Evolutionary conservation across 2,329 filamentous ascomycete species (phyloP).

Genomic region (Thelonectria rubi): DNA sequence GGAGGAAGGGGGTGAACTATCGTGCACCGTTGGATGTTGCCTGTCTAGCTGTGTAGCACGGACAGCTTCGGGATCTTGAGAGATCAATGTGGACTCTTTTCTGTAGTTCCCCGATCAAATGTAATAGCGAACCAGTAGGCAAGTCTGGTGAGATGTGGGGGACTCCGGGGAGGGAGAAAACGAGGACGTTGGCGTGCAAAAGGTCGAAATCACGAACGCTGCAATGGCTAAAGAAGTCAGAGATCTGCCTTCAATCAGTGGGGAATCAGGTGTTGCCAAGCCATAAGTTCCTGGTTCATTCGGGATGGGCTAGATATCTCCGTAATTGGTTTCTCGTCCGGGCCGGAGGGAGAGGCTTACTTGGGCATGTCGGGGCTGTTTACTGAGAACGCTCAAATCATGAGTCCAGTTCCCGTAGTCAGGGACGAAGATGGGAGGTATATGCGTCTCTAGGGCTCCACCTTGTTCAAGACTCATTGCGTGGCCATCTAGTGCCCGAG

Average conservation of each 20-base stretch:
- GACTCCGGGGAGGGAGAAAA: no score
- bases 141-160: background rate
- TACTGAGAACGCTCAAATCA: background rate
- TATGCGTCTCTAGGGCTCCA: background rate
- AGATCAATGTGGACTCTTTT: background rate
- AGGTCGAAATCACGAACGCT: background rate
- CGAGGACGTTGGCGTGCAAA: no score
- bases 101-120: background rate
- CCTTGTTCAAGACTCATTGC: background rate
- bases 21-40: background rate
- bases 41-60: background rate
- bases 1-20: no score
- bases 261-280: conserved; percentile 9
- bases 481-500: background rate
- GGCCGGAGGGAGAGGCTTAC: background rate
- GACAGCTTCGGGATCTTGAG: background rate
- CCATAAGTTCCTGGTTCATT: background rate
- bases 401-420: background rate
- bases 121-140: background rate
- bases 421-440: background rate
- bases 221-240: background rate
- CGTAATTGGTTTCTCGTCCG: background rate
- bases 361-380: background rate
- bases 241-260: background rate
- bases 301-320: background rate